Evolutionary conservation across 768 basidiomycete species (phyloP).

Genomic region (Boletellus sp.): DNA sequence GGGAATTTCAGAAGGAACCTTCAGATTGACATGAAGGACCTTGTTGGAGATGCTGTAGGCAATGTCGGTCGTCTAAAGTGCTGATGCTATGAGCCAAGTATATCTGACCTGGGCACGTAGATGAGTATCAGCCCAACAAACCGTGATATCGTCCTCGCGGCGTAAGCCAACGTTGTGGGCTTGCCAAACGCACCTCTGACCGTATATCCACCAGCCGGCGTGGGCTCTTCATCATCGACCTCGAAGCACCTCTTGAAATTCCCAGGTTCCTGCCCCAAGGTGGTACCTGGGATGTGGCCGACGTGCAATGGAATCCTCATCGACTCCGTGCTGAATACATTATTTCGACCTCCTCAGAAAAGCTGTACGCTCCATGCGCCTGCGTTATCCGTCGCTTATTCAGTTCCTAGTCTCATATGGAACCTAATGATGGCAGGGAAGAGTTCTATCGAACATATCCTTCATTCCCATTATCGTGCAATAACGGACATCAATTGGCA

Average conservation of each 20-base stretch:
- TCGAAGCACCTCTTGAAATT: slow-evolving; percentile 79
- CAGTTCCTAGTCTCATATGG: slow-evolving; percentile 74
- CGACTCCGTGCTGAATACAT: slow-evolving; percentile 72
- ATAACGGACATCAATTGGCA: slow-evolving; percentile 99
- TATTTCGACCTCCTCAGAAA: slow-evolving; percentile 85
- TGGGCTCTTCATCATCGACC: slow-evolving; percentile 92
- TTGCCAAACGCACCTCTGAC: not conserved
- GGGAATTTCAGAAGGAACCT: slow-evolving; percentile 56
- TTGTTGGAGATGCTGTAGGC: slow-evolving; percentile 80
- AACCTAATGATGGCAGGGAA: slow-evolving; percentile 74
- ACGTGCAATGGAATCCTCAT: slow-evolving; percentile 93
- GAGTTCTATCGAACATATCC: slow-evolving; percentile 78
- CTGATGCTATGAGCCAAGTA: not conserved
- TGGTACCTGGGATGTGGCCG: slow-evolving; percentile 93
- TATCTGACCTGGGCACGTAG: slow-evolving; percentile 35
- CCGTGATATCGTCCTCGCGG: slow-evolving; percentile 86
- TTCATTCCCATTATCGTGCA: slow-evolving; percentile 88
- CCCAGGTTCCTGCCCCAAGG: slow-evolving; percentile 96
- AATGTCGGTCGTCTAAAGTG: slow-evolving; percentile 50
- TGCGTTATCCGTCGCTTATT: not conserved
- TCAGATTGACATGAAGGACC: slow-evolving; percentile 74
- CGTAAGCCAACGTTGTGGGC: slow-evolving; percentile 44
- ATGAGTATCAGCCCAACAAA: slow-evolving; percentile 90
- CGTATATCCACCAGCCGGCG: slow-evolving; percentile 50
- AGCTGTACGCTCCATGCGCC: slow-evolving; percentile 54